Evolutionary conservation across 306 rosid genomes (phyloP).

Genomic region (cucumber (Cucumis sativus)): DNA sequence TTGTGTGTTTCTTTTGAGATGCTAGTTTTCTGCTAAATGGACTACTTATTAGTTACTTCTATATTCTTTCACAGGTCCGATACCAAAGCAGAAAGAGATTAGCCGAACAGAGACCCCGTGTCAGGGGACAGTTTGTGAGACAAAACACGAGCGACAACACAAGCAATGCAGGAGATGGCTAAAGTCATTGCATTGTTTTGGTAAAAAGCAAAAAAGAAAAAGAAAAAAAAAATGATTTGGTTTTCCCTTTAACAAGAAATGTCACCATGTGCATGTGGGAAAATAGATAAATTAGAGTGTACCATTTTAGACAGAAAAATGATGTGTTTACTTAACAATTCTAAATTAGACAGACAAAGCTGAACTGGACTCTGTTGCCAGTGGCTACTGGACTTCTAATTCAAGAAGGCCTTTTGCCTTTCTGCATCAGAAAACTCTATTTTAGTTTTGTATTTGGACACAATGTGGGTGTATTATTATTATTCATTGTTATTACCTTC

Average conservation of each 20-base stretch:
- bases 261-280: not conserved
- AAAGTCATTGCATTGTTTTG: conserved; percentile 15
- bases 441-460: conserved; percentile 3
- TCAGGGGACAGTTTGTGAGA: conserved; percentile 60
- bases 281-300: conserved; percentile 5
- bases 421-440: conserved; percentile 6
- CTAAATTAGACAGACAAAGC: conserved; percentile 8
- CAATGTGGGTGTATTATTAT: not conserved
- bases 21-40: not conserved
- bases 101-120: conserved; percentile 66
- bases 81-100: conserved; percentile 60
- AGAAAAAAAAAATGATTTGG: not conserved
- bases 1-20: not conserved
- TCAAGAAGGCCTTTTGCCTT: conserved; percentile 7
- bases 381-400: conserved; percentile 5
- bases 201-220: not conserved
- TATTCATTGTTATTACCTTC: not conserved
- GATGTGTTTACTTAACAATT: not conserved
- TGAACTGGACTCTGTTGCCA: conserved; percentile 2
- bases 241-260: not conserved
- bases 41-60: not conserved
- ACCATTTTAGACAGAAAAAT: conserved; percentile 8
- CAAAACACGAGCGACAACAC: conserved; percentile 32
- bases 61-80: conserved; percentile 36
- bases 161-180: conserved; percentile 40